Base-by-base conservation (phyloP, 768 basidiomycete species). In the Phylloporus arenicola region DNA sequence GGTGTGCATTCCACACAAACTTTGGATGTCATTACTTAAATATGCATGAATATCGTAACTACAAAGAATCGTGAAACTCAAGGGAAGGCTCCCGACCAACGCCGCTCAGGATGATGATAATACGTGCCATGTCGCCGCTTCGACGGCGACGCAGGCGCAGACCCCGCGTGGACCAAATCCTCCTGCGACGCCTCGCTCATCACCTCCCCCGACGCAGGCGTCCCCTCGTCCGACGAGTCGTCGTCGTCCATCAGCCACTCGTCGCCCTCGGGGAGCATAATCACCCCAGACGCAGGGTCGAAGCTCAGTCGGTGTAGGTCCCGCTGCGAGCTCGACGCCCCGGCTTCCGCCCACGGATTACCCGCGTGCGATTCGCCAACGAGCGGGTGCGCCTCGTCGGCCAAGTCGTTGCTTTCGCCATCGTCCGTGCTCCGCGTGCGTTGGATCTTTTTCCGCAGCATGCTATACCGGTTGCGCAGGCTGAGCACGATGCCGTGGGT, bases 231-330 rank as follows among this genome's bases (percentile, higher is more conserved):
- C 50, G 76, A 76, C 34, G 64, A 64, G 19, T 71, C 73, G 17
- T 62, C 61, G 22, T 82, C 82, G 31, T 74, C 79, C 9, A 75
- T 70, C 55, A 85, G 68, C 80, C 86, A 87, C 55, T 79, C 76
- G 27, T 73, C 78, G 56, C 82, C 78, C 34, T 92, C 90, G 0
- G 92, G 90, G 3, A 94, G 70, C 76, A 86, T 85, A 56, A 94
- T 94, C 31, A 93, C 88, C 1, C 92, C 92, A 3, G 87, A 87
- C 5, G 82, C 90, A 44, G 82, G 84, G 62, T 93, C 91, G 55
- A 84, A 94, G 68, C 88, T 92, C 47, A 91, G 67, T 16, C 88
- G 78, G 60, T 88, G 84, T 46, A 68, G 69, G 41, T 81, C 57
- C 14, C 44, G 50, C 19, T 65, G 65, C 24, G 59, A 47, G 3